Evolutionary conservation across 306 rosid genomes (phyloP), one percentile per base, ranked within the genome.

Genomic region (Castanopsis chinensis): DNA sequence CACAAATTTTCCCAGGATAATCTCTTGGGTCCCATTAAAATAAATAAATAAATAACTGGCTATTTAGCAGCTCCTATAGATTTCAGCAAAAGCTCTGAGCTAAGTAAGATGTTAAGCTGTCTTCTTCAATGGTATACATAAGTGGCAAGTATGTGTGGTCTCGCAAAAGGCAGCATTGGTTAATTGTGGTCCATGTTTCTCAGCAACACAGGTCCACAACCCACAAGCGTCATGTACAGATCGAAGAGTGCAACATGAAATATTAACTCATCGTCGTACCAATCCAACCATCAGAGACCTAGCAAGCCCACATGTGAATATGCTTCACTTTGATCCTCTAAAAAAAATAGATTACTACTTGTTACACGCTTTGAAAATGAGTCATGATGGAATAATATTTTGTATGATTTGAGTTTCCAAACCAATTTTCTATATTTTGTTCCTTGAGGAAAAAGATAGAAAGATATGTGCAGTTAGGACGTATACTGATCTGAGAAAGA

Each of bases 81-180:
- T 27, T 15, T 23, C 19, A 43, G 33, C 75, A 20, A 41, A 13
- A 71, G 35, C 18, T 13, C 27, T 43, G 8, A n/a, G n/a, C 57
- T 15, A 61, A 78, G 17, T 49, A 11, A 63, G 81, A 76, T 37
- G 89, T 89, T 82, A 87, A 80, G 89, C 55, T 86, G 91, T 87
- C 89, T 28, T 76, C 67, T 77, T 91, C 83, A 86, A 79, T 83
- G 78, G 70, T 77, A 81, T 30, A 79, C 85, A 83, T 82, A 85
- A 89, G 92, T 80, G 83, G 91, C 84, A 85, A 86, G 76, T 87
- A 87, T 87, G 92, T 89, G 96, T 89, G 96, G 88, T 86, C 88
- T 86, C 81, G 80, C 79, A 79, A 83, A 86, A 80, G 86, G 88
- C 85, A 86, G 88, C 84, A 89, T 43, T 72, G 79, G 78, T 84